Evolutionary conservation across 805 yeast genomes (phyloP), one percentile per base, ranked within the genome.

Genomic region (Wickerhamomyces bovis): DNA sequence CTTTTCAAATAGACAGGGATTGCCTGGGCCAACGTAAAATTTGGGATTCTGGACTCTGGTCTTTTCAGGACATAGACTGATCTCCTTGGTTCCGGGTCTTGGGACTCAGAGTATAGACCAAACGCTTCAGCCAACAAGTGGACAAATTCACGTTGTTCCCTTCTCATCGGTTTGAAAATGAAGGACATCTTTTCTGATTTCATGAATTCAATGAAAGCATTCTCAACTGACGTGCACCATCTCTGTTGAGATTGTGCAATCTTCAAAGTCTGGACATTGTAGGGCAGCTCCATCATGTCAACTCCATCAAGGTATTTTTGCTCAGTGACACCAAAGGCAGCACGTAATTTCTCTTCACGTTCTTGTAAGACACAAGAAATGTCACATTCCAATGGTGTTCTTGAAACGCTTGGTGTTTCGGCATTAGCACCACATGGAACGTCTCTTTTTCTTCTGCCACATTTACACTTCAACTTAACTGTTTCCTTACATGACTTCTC

Each of bases 61-160:
- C 61, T 58, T 40, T 71, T 62, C 43, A 69, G 65, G n/a, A 89
- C 71, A 52, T 77, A 81, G 0, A 89, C 92, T 11, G 84, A 77
- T 50, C 96, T 65, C 44, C 78, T 71, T 0, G 96, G 96, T 53
- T 88, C 96, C 3, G 77, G 78, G 62, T 87, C 96, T 51, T 86
- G 94, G 2, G 90, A 77, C 56, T 85, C 89, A 0, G 84, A 70
- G 54, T 76, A 80, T 12, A 88, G 56, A 12, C 73, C 69, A 60
- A 70, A 88, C 0, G 78, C 64, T 22, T 71, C 77, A 0, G 89
- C 83, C 38, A 89, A 57, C 44, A 79, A 80, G 57, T 82, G 92
- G 22, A 89, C 65, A 58, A 89, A 88, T 50, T 70, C 69, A 41
- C 97, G 70, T 61, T 86, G 92, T 6, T 80, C 75, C 13, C 71